Percentiles rank a stretch among this genome's conserved stretches.
These are phyloP conservation scores for Colletotrichum limetticola DNA, from an alignment of 2,329 filamentous ascomycete species.

Conservation along the genomic window DNA sequence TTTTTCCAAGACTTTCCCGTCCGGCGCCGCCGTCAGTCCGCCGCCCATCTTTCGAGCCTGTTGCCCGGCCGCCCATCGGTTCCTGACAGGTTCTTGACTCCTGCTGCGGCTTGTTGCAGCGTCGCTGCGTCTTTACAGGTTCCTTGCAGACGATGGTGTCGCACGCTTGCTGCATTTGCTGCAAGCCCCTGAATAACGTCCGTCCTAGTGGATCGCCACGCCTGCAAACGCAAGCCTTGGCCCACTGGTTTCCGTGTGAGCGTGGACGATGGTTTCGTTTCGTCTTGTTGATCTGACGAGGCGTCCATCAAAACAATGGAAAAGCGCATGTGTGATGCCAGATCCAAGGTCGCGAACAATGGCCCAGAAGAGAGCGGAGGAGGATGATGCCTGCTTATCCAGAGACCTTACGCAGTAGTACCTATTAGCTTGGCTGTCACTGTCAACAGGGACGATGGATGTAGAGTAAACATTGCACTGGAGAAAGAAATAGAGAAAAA, in stretches of 20 bases:
- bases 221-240: slow-evolving; percentile 29
- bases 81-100: slow-evolving; percentile 22
- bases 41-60: slow-evolving; percentile 23
- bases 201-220: slow-evolving; percentile 28
- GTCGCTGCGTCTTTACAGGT: slow-evolving; percentile 19
- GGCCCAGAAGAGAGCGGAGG: not conserved
- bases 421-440: not conserved
- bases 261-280: slow-evolving; percentile 33
- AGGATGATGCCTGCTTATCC: not conserved
- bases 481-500: not conserved
- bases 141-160: slow-evolving; percentile 5
- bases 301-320: slow-evolving; percentile 29
- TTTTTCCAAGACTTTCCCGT: slow-evolving; percentile 22
- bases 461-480: slow-evolving; percentile 15
- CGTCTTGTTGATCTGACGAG: slow-evolving; percentile 30
- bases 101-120: slow-evolving; percentile 18
- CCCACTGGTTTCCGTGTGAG: slow-evolving; percentile 28
- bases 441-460: slow-evolving; percentile 23
- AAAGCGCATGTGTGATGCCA: slow-evolving; percentile 23
- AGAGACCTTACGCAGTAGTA: not conserved
- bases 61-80: slow-evolving; percentile 31
- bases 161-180: slow-evolving; percentile 35
- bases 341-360: slow-evolving; percentile 11
- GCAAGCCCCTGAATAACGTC: slow-evolving; percentile 35
- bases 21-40: slow-evolving; percentile 24